These are phyloP conservation scores for Ophiostoma quercus DNA, from an alignment of 2,329 filamentous ascomycete genomes.

Conservation along the genomic window DNA sequence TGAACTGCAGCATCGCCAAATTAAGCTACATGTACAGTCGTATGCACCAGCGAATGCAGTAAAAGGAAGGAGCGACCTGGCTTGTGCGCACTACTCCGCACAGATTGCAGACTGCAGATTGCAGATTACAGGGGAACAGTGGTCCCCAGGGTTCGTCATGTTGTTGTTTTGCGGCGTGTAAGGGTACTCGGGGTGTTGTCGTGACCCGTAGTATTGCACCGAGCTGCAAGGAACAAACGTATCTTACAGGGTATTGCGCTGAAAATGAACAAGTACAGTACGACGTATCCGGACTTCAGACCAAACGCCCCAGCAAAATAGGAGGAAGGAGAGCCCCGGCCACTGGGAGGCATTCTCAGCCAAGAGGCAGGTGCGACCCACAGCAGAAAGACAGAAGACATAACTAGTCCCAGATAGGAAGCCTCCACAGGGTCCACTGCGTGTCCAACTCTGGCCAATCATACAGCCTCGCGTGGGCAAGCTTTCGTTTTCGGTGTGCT, in stretches of 20 bases:
- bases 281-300: background rate
- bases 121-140: slow-evolving; percentile 19
- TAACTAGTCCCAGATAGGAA: background rate
- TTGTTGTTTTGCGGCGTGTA: background rate
- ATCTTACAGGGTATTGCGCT: no score
- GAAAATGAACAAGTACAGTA: background rate
- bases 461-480: background rate
- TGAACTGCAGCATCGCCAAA: slow-evolving; percentile 22
- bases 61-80: slow-evolving; percentile 16
- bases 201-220: background rate
- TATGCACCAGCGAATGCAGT: slow-evolving; percentile 1
- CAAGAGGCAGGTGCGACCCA: slow-evolving; percentile 12
- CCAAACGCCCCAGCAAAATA: slow-evolving; percentile 1
- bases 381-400: background rate
- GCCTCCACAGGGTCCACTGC: background rate
- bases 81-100: background rate
- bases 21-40: slow-evolving; percentile 14
- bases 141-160: slow-evolving; percentile 12
- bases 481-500: slow-evolving; percentile 16
- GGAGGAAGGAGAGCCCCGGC: background rate
- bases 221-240: background rate
- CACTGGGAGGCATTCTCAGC: slow-evolving; percentile 6
- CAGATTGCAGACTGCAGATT: background rate
- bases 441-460: slow-evolving; percentile 13
- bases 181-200: background rate